Conservation (phyloP, 208 protist genomes). For the Leishmania braziliensis region DNA sequence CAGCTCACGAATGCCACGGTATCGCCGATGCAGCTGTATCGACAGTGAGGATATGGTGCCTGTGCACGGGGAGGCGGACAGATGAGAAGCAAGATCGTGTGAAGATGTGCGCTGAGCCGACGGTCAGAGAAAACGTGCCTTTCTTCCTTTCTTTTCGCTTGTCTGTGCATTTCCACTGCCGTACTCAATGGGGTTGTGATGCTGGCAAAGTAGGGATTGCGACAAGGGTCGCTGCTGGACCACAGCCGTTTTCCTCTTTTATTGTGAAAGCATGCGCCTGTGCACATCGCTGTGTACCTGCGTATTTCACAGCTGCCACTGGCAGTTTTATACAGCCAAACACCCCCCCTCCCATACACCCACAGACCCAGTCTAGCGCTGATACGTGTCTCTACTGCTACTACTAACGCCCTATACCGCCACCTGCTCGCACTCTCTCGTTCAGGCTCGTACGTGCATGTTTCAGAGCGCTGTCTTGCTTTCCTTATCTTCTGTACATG, state of each 20-base stretch:
- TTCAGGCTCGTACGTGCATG: not conserved
- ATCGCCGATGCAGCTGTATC: slow-evolving; percentile 20
- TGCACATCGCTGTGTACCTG: not conserved
- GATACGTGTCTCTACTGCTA: not conserved
- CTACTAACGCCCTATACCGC: not conserved
- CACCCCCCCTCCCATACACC: too few species aligned
- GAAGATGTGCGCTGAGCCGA: not conserved
- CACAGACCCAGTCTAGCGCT: not conserved
- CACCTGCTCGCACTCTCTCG: not conserved
- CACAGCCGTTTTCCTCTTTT: not conserved
- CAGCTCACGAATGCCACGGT: slow-evolving; percentile 63
- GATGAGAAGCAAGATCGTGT: not conserved
- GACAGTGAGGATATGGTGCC: not conserved
- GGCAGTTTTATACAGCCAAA: not conserved
- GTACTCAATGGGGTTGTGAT: not conserved
- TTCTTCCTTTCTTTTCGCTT: not conserved
- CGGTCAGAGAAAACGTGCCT: not conserved
- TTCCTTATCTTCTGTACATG: not conserved
- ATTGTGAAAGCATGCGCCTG: not conserved
- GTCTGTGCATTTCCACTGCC: not conserved
- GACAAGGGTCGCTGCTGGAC: not conserved
- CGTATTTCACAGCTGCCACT: not conserved
- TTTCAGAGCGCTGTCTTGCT: not conserved
- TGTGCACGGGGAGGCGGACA: not conserved
- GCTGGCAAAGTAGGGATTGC: not conserved